These are phyloP conservation scores for Populus trichocarpa DNA, from an alignment of 441 rosid species.

Conservation along the genomic window DNA sequence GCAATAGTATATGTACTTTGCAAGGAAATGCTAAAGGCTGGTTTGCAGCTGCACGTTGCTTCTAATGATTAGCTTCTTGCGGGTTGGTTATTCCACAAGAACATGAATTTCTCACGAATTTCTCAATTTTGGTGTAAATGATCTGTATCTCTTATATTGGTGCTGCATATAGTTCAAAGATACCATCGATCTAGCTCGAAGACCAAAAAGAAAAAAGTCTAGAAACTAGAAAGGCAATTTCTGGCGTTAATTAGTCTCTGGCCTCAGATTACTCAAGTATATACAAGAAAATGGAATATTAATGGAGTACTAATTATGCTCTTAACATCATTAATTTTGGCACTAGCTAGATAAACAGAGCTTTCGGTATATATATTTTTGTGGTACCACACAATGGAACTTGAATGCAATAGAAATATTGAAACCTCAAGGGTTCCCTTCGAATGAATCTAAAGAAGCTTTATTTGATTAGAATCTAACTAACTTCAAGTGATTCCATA, in stretches of 20 bases:
- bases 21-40: not conserved
- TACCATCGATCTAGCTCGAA: no score
- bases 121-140: no score
- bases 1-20: not conserved
- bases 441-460: not conserved
- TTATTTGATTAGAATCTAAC: not conserved
- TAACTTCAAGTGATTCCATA: not conserved
- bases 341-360: not conserved
- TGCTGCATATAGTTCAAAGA: no score
- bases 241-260: no score
- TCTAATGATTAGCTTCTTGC: not conserved
- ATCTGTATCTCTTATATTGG: no score
- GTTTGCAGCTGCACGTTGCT: not conserved
- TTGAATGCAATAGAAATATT: not conserved
- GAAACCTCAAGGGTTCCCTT: not conserved
- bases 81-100: no score
- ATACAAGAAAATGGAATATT: no score
- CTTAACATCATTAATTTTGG: not conserved
- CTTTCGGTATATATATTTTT: not conserved
- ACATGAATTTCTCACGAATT: no score
- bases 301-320: not conserved
- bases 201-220: no score
- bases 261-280: not conserved
- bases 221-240: no score
- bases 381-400: not conserved